Evolutionary conservation across 352 stramenopile genomes (phyloP).

Genomic region (Halophytophthora batemanensis): DNA sequence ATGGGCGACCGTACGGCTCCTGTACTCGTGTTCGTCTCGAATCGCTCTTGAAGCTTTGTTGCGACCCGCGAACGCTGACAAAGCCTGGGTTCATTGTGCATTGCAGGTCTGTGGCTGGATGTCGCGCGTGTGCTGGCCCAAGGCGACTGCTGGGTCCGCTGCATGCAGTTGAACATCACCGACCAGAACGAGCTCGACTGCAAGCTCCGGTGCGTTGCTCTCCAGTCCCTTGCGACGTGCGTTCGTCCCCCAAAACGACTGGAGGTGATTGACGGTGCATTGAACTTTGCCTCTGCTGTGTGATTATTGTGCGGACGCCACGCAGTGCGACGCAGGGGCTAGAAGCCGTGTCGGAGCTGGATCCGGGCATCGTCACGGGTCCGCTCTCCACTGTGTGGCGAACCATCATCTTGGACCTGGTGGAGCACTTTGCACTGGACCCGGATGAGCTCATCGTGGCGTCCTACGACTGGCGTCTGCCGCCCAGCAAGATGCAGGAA

Average conservation of each 20-base stretch:
- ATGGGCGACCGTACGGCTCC: conserved; percentile 62
- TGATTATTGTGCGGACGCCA: neutral
- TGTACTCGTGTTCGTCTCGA: neutral
- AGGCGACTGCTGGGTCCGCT: conserved; percentile 71
- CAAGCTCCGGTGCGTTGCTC: conserved; percentile 53
- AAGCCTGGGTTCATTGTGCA: neutral
- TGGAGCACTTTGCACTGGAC: conserved; percentile 66
- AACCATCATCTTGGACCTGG: conserved; percentile 56
- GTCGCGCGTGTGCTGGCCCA: conserved; percentile 67
- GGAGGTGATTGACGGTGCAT: conserved; percentile 3
- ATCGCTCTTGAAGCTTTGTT: neutral
- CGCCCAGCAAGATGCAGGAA: conserved; percentile 61
- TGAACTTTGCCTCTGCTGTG: conserved; percentile 14
- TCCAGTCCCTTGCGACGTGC: neutral
- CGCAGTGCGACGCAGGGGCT: conserved; percentile 51
- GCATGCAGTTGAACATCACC: conserved; percentile 68
- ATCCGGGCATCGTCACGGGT: conserved; percentile 71
- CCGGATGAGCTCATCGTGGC: conserved; percentile 70
- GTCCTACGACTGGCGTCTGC: conserved; percentile 80
- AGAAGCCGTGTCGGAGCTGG: conserved; percentile 64
- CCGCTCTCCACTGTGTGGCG: conserved; percentile 74
- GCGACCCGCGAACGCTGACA: neutral
- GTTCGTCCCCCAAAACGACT: neutral
- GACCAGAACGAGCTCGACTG: conserved; percentile 71
- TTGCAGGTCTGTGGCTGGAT: conserved; percentile 66